Evolutionary conservation across 805 yeast genomes (phyloP).

Genomic region (Kodamaea neixiangensis): DNA sequence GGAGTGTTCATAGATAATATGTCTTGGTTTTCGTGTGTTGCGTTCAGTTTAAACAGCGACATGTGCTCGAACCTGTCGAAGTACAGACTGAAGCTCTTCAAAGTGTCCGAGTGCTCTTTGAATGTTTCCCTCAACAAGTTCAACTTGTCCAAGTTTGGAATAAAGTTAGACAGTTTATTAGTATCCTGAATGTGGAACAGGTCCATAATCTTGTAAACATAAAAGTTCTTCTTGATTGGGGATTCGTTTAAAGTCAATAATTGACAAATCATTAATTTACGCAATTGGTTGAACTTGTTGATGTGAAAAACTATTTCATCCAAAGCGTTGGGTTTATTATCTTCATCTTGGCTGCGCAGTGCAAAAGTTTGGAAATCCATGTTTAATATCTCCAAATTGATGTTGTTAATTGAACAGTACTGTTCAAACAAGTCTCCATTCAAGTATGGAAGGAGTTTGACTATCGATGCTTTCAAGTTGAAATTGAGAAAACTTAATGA

Average conservation of each 20-base stretch:
- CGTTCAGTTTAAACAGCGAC: slow-evolving; percentile 1
- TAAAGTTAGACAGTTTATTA: slow-evolving; percentile 2
- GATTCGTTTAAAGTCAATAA: slow-evolving; percentile 37
- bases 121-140: slow-evolving; percentile 22
- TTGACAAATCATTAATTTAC: slow-evolving; percentile 42
- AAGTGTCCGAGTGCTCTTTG: slow-evolving; percentile 22
- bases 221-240: slow-evolving; percentile 28
- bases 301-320: slow-evolving; percentile 16
- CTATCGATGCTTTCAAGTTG: slow-evolving; percentile 30
- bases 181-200: slow-evolving; percentile 12
- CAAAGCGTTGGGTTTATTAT: slow-evolving; percentile 3
- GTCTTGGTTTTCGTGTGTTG: slow-evolving; percentile 18
- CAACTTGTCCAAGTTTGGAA: slow-evolving; percentile 19
- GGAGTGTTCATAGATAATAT: slow-evolving; percentile 13
- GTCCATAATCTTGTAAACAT: slow-evolving; percentile 30
- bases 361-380: slow-evolving; percentile 6
- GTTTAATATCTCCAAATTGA: slow-evolving; percentile 24
- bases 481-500: slow-evolving; percentile 30
- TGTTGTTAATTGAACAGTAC: slow-evolving; percentile 40
- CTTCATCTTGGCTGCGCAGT: slow-evolving; percentile 13
- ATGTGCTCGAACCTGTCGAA: slow-evolving; percentile 30
- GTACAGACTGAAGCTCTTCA: slow-evolving; percentile 22
- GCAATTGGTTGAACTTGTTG: slow-evolving; percentile 34
- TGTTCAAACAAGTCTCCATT: slow-evolving; percentile 42
- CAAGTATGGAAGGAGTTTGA: slow-evolving; percentile 30